Conservation (phyloP, 129 eudicot species). For the Ambrosia artemisiifolia region DNA sequence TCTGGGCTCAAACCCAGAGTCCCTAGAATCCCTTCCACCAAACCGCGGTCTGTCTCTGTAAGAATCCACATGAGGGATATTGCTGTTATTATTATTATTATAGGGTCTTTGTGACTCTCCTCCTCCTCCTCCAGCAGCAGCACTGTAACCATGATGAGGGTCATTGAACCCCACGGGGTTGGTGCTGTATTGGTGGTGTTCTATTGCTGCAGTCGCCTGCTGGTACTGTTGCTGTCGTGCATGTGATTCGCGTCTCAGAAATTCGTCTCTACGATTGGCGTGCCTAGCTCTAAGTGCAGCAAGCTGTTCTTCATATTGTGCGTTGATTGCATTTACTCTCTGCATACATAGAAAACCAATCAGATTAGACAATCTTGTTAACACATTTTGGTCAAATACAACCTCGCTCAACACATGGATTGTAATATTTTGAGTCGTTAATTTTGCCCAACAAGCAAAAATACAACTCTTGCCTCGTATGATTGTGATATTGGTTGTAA, state of each 20-base stretch:
- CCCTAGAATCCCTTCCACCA: constrained; percentile 47
- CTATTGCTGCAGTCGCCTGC: constrained; percentile 34
- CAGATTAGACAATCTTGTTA: neutral
- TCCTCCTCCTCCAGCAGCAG: constrained; percentile 9
- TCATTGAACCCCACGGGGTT: constrained; percentile 35
- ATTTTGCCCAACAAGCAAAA: neutral
- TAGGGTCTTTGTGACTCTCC: constrained; percentile 44
- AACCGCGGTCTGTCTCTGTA: constrained; percentile 57
- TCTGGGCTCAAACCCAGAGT: constrained; percentile 51
- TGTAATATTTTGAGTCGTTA: neutral
- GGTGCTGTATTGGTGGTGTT: constrained; percentile 32
- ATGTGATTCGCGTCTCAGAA: constrained; percentile 57
- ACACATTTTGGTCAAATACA: neutral
- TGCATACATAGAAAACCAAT: constrained; percentile 31
- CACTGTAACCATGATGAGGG: constrained; percentile 39
- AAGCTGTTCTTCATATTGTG: constrained; percentile 63
- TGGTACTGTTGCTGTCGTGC: constrained; percentile 66
- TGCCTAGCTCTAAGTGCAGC: constrained; percentile 57
- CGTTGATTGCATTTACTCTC: constrained; percentile 58
- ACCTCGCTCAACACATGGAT: neutral
- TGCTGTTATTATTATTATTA: constrained; percentile 12
- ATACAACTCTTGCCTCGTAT: neutral
- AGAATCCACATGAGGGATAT: constrained; percentile 43
- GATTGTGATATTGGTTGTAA: neutral
- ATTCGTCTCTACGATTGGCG: constrained; percentile 51